Percentiles rank a stretch among this genome's conserved stretches.
Evolutionary conservation across 1,139 yeast species (phyloP).

Genomic region (Saccharomyces hybrid): DNA sequence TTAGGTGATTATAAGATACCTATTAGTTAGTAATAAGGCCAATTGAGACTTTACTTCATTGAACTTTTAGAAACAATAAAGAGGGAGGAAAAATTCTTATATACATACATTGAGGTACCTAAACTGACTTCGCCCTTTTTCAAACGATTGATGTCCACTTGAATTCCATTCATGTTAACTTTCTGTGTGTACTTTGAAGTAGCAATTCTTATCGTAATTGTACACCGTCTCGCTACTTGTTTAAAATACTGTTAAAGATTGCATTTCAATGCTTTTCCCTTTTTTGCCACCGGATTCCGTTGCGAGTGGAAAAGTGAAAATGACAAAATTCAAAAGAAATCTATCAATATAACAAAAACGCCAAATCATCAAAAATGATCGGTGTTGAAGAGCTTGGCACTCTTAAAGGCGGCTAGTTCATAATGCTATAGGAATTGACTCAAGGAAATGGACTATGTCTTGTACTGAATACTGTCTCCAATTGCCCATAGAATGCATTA

Average conservation of each 20-base stretch:
- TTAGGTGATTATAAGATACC: constrained; percentile 3
- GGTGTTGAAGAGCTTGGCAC: neutral
- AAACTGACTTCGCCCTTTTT: constrained; percentile 89
- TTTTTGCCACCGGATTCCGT: neutral
- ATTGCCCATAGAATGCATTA: neutral
- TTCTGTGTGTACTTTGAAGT: neutral
- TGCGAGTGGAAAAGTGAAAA: neutral
- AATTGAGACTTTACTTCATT: neutral
- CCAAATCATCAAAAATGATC: neutral
- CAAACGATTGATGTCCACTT: constrained; percentile 81
- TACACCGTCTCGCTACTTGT: neutral
- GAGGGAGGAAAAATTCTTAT: constrained; percentile 6
- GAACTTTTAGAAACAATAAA: neutral
- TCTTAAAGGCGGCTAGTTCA: neutral
- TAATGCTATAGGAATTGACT: neutral
- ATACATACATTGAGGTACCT: constrained; percentile 67
- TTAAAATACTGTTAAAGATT: neutral
- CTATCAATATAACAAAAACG: neutral
- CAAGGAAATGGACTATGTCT: neutral
- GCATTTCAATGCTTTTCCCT: neutral
- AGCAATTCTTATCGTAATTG: neutral
- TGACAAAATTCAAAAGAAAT: neutral
- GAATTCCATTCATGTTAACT: constrained; percentile 67
- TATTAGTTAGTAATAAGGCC: constrained; percentile 13
- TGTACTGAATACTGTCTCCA: neutral